These are phyloP conservation scores for Ligustrum vulgare DNA, from an alignment of 257 asterid genomes.

Conservation along the genomic window DNA sequence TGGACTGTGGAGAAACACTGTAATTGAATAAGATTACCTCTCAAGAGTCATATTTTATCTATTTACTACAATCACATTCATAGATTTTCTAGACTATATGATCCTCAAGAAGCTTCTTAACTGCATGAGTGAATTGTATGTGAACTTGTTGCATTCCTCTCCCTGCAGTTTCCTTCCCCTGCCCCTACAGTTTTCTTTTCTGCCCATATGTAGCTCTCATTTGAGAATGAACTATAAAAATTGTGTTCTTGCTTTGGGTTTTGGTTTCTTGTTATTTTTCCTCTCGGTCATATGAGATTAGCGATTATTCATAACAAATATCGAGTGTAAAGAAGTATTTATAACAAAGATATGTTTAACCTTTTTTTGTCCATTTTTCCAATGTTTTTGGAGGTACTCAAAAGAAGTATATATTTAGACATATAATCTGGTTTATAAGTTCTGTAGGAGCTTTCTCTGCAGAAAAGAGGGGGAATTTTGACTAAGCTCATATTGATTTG, in stretches of 20 bases:
- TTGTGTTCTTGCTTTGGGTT: not conserved
- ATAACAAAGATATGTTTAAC: not conserved
- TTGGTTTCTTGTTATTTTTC: not conserved
- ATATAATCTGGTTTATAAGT: not conserved
- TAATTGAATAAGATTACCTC: not conserved
- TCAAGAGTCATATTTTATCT: too few species aligned
- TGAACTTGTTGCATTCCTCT: too few species aligned
- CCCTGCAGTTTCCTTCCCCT: too few species aligned
- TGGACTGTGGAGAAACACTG: not conserved
- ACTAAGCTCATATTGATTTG: constrained; percentile 12
- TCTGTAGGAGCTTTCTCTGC: not conserved
- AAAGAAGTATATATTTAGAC: not conserved
- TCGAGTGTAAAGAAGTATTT: not conserved
- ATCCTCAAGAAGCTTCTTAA: too few species aligned
- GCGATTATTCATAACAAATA: not conserved
- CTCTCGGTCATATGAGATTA: not conserved
- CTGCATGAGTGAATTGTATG: too few species aligned
- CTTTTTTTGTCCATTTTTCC: not conserved
- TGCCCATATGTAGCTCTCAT: not conserved
- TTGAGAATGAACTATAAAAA: not conserved
- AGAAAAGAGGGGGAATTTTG: not conserved
- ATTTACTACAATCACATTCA: too few species aligned
- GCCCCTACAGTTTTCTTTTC: too few species aligned
- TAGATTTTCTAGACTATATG: too few species aligned
- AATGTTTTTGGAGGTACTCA: not conserved